Base-by-base conservation (phyloP, 2,329 filamentous ascomycete species). In the Graphilbum sp. region DNA sequence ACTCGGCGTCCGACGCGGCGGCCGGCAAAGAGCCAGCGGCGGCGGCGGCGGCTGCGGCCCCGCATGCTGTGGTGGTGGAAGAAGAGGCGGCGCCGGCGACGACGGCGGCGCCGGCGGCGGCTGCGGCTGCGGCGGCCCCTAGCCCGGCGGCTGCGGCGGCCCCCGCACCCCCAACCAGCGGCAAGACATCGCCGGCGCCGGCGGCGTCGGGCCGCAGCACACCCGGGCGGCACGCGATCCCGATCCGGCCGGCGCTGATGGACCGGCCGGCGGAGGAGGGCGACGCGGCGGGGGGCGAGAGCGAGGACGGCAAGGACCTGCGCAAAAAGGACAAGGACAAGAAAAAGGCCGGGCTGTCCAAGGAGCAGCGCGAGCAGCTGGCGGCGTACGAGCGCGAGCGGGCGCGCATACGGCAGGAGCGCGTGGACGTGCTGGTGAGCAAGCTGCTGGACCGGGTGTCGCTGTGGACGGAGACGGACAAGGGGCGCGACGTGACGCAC, bases 381-480 rank as follows among this genome's bases (percentile, higher is more conserved):
- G 77, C 78, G 4, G 87, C 84, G 3, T 88, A 86, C 51, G 90
- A 98, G 54, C 69, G 75, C 47, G 88, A 98, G 64, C 78, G 90
- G 18, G 75, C 78, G 43, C 73, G 70, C 48, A 75, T 92, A 45
- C 81, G 90, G 32, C 76, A 95, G 54, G 54, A 98, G 59, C 83
- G 90, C 43, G 83, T 98, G 20, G 75, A 85, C 43, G 90, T 75
- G 7, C 70, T 98, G 15, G 67, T 76, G 12, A 75, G 76, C 55
- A 96, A 96, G 62, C 71, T 98, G 19, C 63, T 90, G 43, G 85
- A 95, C 56, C 80, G 87, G 41, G 74, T 96, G 52, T 87, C 79
- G 46, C 76, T 96, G 32, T 96, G 87, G 88, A 95, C 90, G 6
- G 90, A 98, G 65, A 95, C 88, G 4, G 90, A 96, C 61, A 93